Evolutionary conservation across 2,329 filamentous ascomycete genomes (phyloP).

Genomic region (Ophiostoma pallidulum): DNA sequence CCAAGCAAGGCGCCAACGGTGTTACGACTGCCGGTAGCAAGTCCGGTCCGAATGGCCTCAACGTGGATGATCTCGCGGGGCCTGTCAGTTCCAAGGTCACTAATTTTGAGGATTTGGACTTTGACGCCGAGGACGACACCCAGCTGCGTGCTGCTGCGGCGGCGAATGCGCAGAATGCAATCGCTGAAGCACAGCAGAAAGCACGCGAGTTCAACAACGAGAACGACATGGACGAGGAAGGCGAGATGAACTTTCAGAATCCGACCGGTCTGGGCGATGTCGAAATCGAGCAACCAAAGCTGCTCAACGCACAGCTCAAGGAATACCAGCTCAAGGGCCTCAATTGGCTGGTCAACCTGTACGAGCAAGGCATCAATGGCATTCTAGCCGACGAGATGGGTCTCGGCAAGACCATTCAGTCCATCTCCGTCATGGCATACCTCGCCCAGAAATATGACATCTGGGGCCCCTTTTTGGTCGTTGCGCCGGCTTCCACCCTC

Average conservation of each 20-base stretch:
- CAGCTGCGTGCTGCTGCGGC: slow-evolving; percentile 73
- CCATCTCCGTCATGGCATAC: slow-evolving; percentile 98
- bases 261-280: slow-evolving; percentile 90
- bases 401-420: slow-evolving; percentile 97
- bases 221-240: slow-evolving; percentile 69
- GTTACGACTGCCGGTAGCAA: not conserved
- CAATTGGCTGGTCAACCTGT: slow-evolving; percentile 97
- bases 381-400: slow-evolving; percentile 99
- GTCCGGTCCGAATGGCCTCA: slow-evolving; percentile 32
- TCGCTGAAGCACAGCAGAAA: slow-evolving; percentile 87
- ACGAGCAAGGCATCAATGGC: slow-evolving; percentile 99
- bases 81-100: slow-evolving; percentile 64
- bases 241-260: slow-evolving; percentile 99
- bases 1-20: slow-evolving; percentile 33
- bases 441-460: slow-evolving; percentile 95
- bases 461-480: slow-evolving; percentile 95
- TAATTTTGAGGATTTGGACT: slow-evolving; percentile 88
- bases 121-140: slow-evolving; percentile 88
- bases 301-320: slow-evolving; percentile 89
- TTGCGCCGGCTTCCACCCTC: slow-evolving; percentile 88
- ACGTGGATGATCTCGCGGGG: slow-evolving; percentile 45
- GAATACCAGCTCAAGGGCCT: slow-evolving; percentile 99
- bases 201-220: slow-evolving; percentile 85
- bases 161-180: slow-evolving; percentile 92
- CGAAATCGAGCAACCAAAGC: slow-evolving; percentile 86